Evolutionary conservation across 129 eudicot genomes (phyloP).

Genomic region (Escallonia rubra): DNA sequence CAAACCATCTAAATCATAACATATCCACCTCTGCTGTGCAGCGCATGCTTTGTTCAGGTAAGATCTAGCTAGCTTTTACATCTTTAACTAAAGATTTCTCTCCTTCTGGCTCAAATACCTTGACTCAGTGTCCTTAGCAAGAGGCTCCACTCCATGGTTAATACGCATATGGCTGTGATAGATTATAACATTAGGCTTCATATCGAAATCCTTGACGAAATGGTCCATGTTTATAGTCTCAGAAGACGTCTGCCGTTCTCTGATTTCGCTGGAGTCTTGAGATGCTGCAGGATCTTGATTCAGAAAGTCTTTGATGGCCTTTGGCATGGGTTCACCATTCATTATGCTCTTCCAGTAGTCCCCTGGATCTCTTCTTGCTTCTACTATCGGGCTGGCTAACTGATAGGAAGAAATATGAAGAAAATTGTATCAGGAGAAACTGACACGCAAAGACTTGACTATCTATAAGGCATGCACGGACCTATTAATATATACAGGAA

Average conservation of each 20-base stretch:
- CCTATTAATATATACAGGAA: too few species aligned
- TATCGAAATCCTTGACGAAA: slow-evolving; percentile 33
- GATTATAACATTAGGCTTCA: slow-evolving; percentile 28
- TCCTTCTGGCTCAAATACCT: neutral
- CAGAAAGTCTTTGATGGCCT: slow-evolving; percentile 38
- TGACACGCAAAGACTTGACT: too few species aligned
- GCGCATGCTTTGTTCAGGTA: too few species aligned
- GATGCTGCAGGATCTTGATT: slow-evolving; percentile 19
- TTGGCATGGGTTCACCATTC: slow-evolving; percentile 64
- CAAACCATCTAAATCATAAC: too few species aligned
- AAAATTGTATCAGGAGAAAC: neutral
- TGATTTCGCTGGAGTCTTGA: neutral
- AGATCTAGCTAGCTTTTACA: too few species aligned
- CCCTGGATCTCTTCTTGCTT: slow-evolving; percentile 45
- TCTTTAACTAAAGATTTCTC: neutral
- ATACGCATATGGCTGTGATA: slow-evolving; percentile 34
- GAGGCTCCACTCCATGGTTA: neutral
- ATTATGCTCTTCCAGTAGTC: slow-evolving; percentile 62
- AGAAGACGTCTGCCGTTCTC: neutral
- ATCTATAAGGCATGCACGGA: too few species aligned
- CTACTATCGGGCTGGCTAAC: slow-evolving; percentile 16
- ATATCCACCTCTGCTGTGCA: too few species aligned
- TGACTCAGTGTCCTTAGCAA: too few species aligned
- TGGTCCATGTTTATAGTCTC: slow-evolving; percentile 8
- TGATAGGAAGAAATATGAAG: slow-evolving; percentile 13